Base-by-base conservation (phyloP, 2,329 filamentous ascomycete genomes). In the Zymoseptoria passerinii region DNA sequence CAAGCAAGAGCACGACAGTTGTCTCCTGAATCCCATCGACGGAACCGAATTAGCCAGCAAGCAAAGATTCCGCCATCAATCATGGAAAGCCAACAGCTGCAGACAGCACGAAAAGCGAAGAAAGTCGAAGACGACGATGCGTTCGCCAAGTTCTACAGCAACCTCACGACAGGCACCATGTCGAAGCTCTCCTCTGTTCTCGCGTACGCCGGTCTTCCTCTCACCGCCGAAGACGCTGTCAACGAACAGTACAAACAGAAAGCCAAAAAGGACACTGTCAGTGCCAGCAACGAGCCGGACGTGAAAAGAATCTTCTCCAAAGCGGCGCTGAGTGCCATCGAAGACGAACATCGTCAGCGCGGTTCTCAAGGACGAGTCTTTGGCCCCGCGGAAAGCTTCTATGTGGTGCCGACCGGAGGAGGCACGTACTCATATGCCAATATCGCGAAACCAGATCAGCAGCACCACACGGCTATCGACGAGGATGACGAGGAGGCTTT, bases 351-450 rank as follows among this genome's bases (percentile, higher is more conserved):
- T 52, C 67, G 70, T 27, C 66, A 69, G 40, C 66, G 68, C 3
- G 74, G 76, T 28, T 84, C 63, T n/a, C 65, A 83, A 0, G 81
- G 85, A 28, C 80, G 81, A 16, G 71, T 75, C n/a, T 74, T 77
- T 10, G 76, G 74, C 13, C 77, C 82, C 16, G 77, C 78, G 6
- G 81, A 83, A 63, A 94, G 89, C 8, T 99, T 99, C 76, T 97
- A 96, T 71, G 88, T 97, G 1, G 94, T 99, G 1, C 94, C 92
- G 3, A 89, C 89, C 0, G 90, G 89, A 18, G 92, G 94, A 4
- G 91, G 92, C 63, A 96, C 91, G 2, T 87, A 92, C 60, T 94
- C 91, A 0, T 99, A 97, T 70, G 92, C 94, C 50, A 91, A 88
- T 62, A 96, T 99, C 55, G 72, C 59, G 61, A 79, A 76, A 56